Base-by-base conservation (phyloP, 768 basidiomycete species). In the Auriscalpium vulgare region DNA sequence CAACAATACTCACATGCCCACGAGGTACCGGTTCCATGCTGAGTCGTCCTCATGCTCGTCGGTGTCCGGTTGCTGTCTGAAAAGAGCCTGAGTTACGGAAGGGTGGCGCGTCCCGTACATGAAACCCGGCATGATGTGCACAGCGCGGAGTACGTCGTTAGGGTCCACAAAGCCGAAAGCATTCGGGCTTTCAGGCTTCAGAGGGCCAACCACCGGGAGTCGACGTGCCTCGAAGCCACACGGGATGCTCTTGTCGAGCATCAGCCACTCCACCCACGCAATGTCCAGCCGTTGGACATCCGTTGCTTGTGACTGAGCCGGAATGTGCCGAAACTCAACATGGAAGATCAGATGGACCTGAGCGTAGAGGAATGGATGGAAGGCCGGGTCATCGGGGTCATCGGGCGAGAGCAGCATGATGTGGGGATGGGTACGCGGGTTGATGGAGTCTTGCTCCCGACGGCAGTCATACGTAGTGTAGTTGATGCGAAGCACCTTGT, bases 221-320 rank as follows among this genome's bases (percentile, higher is more conserved):
- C 40, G 40, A 13, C 40, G 11, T 3, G 40, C 40, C n/a, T 11
- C 40, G 4, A 11, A 43, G 40, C 40, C 40, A 17, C 40, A 11
- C 40, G 40, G 40, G 13, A 43, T 17, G 11, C 13, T 13, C 11
- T 2, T 43, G 40, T 71, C 68, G 0, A 45, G 50, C 3, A 67
- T 71, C 29, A 74, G 62, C 75, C 75, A 77, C 0, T 67, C 67
- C 3, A 78, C 67, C 71, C 73, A 75, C 1, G 77, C 61, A 17
- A 76, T 60, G 14, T 74, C 69, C 38, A 72, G 59, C 38, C n/a
- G 46, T 23, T 60, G 47, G 36, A 56, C 23, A 11, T 40, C 53
- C 2, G 55, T 17, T 43, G 44, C 2, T 47, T 57, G 49, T 66
- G 55, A 2, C 50, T 4, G 1, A 11, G 40, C 2, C 2, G 3